A percentile compares a stretch with the other conserved stretches of the same genome.
Conservation (phyloP, 2,329 filamentous ascomycete genomes). For the Westerdykella sp. region DNA sequence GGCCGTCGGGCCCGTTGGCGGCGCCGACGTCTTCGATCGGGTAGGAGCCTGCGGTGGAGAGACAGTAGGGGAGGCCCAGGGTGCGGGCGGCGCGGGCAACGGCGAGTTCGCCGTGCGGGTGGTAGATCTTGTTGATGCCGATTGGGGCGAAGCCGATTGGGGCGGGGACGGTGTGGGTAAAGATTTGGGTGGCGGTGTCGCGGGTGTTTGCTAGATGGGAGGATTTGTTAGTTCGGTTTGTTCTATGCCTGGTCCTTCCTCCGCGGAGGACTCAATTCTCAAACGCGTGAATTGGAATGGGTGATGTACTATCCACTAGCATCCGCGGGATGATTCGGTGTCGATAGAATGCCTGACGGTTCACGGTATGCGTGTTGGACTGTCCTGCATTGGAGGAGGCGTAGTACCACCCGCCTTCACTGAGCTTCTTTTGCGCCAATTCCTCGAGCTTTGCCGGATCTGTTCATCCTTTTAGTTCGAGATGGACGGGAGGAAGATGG, state of each 20-base stretch:
- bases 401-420: slow-evolving; percentile 53
- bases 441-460: slow-evolving; percentile 56
- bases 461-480: slow-evolving; percentile 9
- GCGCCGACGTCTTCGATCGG: slow-evolving; percentile 53
- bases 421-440: slow-evolving; percentile 51
- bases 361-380: slow-evolving; percentile 50
- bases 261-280: too few relatives aligned
- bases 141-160: slow-evolving; percentile 61
- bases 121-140: slow-evolving; percentile 61
- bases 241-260: too few relatives aligned
- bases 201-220: slow-evolving; percentile 39
- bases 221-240: too few relatives aligned
- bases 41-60: slow-evolving; percentile 52
- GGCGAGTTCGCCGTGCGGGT: slow-evolving; percentile 52
- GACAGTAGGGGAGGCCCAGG: slow-evolving; percentile 53
- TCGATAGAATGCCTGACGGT: slow-evolving; percentile 57
- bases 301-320: too few relatives aligned
- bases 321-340: too few relatives aligned
- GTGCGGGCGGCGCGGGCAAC: slow-evolving; percentile 57
- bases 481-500: too few relatives aligned
- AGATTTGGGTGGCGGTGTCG: slow-evolving; percentile 53
- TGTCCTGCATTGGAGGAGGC: slow-evolving; percentile 53
- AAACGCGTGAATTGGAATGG: slow-evolving; percentile 51
- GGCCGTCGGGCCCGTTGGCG: slow-evolving; percentile 46
- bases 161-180: slow-evolving; percentile 53